A percentile compares a stretch with the other conserved stretches of the same genome.
phyloP scores from a whole-genome alignment of 257 asterid genomes.

The Osmanthus fragrans region DNA sequence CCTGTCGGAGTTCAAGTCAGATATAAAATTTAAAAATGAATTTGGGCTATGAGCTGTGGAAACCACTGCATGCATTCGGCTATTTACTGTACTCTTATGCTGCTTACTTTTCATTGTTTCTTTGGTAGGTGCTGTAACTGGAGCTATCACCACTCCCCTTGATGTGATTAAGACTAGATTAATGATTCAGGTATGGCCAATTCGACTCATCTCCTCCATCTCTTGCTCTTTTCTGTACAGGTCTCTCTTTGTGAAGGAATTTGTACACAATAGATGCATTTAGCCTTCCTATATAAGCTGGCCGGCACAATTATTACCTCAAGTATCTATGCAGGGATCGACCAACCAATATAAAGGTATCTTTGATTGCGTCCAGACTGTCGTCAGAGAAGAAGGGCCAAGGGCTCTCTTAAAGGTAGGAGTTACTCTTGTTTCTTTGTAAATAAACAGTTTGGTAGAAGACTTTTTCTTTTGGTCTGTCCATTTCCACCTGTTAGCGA shows the following conservation, averaged over 20 bases:
- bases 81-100: neutral
- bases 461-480: too few relatives aligned
- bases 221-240: neutral
- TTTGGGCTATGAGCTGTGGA: neutral
- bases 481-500: neutral
- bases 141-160: constrained; percentile 94
- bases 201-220: neutral
- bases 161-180: constrained; percentile 96
- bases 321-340: constrained; percentile 64
- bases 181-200: constrained; percentile 79
- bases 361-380: constrained; percentile 70
- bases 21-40: neutral
- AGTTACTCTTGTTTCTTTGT: too few relatives aligned
- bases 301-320: constrained; percentile 14
- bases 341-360: constrained; percentile 78
- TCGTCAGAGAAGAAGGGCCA: constrained; percentile 82
- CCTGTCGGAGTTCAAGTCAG: neutral
- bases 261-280: neutral
- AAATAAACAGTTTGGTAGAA: too few relatives aligned
- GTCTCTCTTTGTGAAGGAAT: neutral
- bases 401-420: constrained; percentile 76
- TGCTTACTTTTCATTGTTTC: neutral
- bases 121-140: constrained; percentile 81
- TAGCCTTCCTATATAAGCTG: constrained; percentile 11
- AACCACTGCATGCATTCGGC: neutral